Conservation (phyloP, 176 grass and related monocot species). For the Cenchrus purpureus region DNA sequence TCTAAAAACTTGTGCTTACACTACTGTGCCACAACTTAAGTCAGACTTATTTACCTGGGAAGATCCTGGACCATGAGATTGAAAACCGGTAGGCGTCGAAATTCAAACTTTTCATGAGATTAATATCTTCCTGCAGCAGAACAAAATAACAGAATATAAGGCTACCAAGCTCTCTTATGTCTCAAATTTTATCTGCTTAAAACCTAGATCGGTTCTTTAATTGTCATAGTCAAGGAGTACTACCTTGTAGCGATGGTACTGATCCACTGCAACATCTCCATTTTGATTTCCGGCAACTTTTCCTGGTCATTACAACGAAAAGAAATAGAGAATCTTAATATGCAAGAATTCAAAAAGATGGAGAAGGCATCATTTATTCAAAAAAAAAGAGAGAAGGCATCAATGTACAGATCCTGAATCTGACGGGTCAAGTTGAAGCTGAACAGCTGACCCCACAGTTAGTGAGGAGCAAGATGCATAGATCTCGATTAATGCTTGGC, state of each 20-base stretch:
- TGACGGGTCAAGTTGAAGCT: conserved; percentile 14
- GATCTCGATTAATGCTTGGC: background rate
- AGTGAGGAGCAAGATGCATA: background rate
- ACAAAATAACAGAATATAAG: background rate
- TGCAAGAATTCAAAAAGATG: background rate
- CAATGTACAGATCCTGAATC: background rate
- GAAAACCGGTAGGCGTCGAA: conserved; percentile 76
- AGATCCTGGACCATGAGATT: conserved; percentile 83
- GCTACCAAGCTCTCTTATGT: background rate
- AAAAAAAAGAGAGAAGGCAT: background rate
- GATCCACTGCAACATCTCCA: conserved; percentile 61
- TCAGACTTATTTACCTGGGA: conserved; percentile 41
- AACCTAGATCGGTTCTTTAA: background rate
- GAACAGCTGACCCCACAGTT: background rate
- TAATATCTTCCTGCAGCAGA: conserved; percentile 49
- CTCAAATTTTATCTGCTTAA: background rate
- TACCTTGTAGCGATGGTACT: conserved; percentile 84
- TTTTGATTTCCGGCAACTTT: conserved; percentile 52
- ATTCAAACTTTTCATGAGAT: conserved; percentile 65
- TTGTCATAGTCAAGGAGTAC: conserved; percentile 27
- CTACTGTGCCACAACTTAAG: background rate
- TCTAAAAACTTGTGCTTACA: background rate
- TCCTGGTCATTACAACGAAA: conserved; percentile 37
- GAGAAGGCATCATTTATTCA: background rate
- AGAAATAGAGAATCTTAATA: background rate